phyloP scores from a whole-genome alignment of 2,329 filamentous ascomycete species.

The Periconia sp. region DNA sequence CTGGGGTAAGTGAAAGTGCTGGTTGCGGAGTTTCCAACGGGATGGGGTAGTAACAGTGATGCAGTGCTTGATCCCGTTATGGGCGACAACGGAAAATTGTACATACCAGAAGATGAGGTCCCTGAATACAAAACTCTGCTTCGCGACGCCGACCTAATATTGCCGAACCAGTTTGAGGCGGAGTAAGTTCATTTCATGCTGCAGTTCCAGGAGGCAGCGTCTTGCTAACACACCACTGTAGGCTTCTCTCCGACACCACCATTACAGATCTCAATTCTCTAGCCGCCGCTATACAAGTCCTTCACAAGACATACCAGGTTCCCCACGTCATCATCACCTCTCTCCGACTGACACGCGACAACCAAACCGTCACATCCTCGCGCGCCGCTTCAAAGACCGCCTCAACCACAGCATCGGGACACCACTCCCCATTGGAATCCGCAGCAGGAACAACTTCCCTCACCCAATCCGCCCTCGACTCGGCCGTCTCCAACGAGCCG shows the following conservation, averaged over 20 bases:
- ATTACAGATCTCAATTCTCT: conserved; percentile 76
- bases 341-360: conserved; percentile 65
- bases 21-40: background rate
- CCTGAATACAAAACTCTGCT: conserved; percentile 84
- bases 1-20: conserved; percentile 62
- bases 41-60: conserved; percentile 14
- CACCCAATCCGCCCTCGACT: background rate
- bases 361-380: conserved; percentile 45
- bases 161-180: conserved; percentile 96
- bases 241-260: conserved; percentile 79
- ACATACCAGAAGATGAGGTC: conserved; percentile 88
- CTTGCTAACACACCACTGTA: conserved; percentile 39
- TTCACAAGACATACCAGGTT: conserved; percentile 75
- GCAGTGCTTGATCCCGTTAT: conserved; percentile 92
- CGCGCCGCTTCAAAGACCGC: conserved; percentile 35
- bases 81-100: conserved; percentile 91
- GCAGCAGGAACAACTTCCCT: background rate
- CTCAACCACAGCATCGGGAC: conserved; percentile 19
- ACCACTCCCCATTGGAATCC: conserved; percentile 22
- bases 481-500: conserved; percentile 13
- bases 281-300: conserved; percentile 69
- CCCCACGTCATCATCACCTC: conserved; percentile 94
- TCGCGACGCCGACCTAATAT: conserved; percentile 80
- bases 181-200: conserved; percentile 64
- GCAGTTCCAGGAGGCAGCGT: too few species aligned